Evolutionary conservation across 2,329 filamentous ascomycete species (phyloP).

Genomic region (Scytalidium lignicola): DNA sequence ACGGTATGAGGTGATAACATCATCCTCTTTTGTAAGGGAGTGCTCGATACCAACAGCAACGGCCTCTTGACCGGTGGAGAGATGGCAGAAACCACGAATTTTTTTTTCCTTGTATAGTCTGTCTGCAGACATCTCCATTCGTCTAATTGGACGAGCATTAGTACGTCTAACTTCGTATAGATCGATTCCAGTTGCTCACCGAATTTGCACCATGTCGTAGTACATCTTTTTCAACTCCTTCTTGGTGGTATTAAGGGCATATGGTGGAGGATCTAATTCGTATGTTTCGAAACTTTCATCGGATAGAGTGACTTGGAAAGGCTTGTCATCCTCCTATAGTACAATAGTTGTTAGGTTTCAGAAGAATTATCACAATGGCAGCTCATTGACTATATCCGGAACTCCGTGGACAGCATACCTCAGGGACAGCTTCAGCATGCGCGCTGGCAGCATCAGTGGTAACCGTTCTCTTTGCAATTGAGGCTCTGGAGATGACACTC

Average conservation of each 20-base stretch:
- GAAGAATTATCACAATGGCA: background rate
- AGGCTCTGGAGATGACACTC: slow-evolving; percentile 18
- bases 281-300: slow-evolving; percentile 99
- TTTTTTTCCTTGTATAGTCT: slow-evolving; percentile 99
- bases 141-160: slow-evolving; percentile 46
- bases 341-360: slow-evolving; percentile 1
- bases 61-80: slow-evolving; percentile 96
- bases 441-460: slow-evolving; percentile 94
- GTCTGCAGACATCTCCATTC: slow-evolving; percentile 99
- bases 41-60: slow-evolving; percentile 97
- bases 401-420: slow-evolving; percentile 41
- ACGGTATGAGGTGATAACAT: slow-evolving; percentile 95
- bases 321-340: slow-evolving; percentile 81
- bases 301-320: slow-evolving; percentile 86
- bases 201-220: slow-evolving; percentile 89
- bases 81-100: slow-evolving; percentile 98
- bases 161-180: background rate
- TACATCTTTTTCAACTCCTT: slow-evolving; percentile 99
- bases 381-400: background rate
- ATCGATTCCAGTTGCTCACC: slow-evolving; percentile 54
- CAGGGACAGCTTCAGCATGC: slow-evolving; percentile 71
- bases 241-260: slow-evolving; percentile 92
- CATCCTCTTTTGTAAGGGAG: slow-evolving; percentile 84
- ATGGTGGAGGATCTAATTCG: slow-evolving; percentile 92
- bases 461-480: slow-evolving; percentile 60